Base-by-base conservation (phyloP, 108 stramenopile species). In the Pseudonitzschia delicatissima region DNA sequence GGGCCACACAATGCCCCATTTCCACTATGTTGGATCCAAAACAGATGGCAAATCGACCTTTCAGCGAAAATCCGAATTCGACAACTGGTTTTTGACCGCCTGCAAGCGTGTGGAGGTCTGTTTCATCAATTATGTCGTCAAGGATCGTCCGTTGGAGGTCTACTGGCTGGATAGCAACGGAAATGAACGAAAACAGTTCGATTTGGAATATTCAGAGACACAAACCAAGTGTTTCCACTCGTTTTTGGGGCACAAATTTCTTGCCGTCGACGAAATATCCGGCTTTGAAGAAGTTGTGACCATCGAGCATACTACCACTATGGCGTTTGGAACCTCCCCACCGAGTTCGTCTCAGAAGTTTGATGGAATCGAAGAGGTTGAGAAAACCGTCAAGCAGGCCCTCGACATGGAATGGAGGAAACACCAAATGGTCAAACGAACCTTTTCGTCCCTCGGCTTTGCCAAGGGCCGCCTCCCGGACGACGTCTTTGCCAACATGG, bases 401-500 rank as follows among this genome's bases (percentile, higher is more conserved):
- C 71, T 86, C 57, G 18, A 40, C 1, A 48, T 58, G 13, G 82
- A 86, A 45, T 90, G 88, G 88, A 57, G 8, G 13, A 69, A 73
- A n/a, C 83, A 90, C 45, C 57, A 70, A 28, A 68, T 52, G 26
- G 73, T 86, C 2, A 67, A 64, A 29, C 72, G 88, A 44, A 90
- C 88, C 18, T 90, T 85, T 50, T 71, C 67, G 32, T 62, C 87
- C 2, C 66, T 90, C 35, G 85, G 88, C 36, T 90, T 86, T 58
- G 60, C 61, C 33, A 87, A 82, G 72, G 88, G 85, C 45, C 64
- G 79, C 45, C 67, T 90, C 21, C 85, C 85, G 2, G 57, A 79
- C 47, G 88, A 90, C 70, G 73, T 90, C 21, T 90, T 82, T 70
- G 88, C 82, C 8, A 81, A 76, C 45, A 85, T 95, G 79, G 77